Evolutionary conservation across 2,329 filamentous ascomycete genomes (phyloP).

Genomic region (Pseudogymnoascus sp.): DNA sequence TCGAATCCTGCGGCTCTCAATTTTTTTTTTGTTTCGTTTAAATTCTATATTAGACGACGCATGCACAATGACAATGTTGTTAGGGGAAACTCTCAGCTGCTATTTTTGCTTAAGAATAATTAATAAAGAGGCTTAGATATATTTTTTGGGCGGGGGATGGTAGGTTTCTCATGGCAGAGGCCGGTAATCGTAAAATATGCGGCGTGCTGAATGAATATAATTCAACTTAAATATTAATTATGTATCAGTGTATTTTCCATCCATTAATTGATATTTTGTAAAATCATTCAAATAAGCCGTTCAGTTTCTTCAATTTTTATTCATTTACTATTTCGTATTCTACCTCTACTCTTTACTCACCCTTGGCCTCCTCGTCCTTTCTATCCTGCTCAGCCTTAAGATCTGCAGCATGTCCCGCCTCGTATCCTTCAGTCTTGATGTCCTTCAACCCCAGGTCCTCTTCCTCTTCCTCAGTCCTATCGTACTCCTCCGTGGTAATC

Average conservation of each 20-base stretch:
- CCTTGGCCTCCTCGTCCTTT: constrained; percentile 14
- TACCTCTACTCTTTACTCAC: background rate
- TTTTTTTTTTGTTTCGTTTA: constrained; percentile 11
- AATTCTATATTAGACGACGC: background rate
- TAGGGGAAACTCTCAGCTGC: background rate
- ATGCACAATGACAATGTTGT: background rate
- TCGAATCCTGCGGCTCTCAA: constrained; percentile 44
- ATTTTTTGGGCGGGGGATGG: too few species aligned
- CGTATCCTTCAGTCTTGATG: constrained; percentile 88
- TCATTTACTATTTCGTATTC: background rate
- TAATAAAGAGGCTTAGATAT: background rate
- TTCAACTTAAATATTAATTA: background rate
- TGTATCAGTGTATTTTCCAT: background rate
- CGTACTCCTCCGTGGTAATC: constrained; percentile 74
- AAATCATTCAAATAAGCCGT: background rate
- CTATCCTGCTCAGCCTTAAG: constrained; percentile 23
- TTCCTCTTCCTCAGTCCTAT: constrained; percentile 82
- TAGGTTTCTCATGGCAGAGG: background rate
- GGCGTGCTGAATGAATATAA: background rate
- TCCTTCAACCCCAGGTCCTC: constrained; percentile 85
- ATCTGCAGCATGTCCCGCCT: constrained; percentile 39
- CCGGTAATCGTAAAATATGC: background rate
- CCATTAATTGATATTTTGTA: background rate
- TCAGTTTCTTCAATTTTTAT: background rate
- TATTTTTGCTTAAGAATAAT: too few species aligned